Evolutionary conservation across 2,329 filamentous ascomycete species (phyloP), one percentile per base, ranked within the genome.

Genomic region (Remersonia thermophila): DNA sequence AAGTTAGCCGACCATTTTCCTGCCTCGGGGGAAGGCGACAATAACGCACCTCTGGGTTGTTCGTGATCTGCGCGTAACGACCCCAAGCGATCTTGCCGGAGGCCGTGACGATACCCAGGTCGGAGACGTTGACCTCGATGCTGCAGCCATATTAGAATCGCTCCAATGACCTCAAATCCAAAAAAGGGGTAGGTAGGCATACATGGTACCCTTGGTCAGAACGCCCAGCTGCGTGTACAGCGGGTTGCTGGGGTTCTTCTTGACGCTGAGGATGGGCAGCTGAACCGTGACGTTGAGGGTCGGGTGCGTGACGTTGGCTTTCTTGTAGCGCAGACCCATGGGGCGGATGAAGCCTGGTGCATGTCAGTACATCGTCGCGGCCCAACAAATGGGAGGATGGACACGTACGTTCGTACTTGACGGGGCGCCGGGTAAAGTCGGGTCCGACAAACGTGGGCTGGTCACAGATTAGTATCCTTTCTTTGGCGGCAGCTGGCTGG

Each of bases 81-180:
- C 84, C 86, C 87, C 87, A 95, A 6, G 89, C 84, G 7, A 94
- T 84, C 64, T 95, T 95, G 44, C 91, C 91, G 44, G 77, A 79
- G 2, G 87, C 80, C 3, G 91, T 96, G 12, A 93, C 85, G 43
- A 96, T 66, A 45, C 91, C 91, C 44, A 96, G 62, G 57, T 98
- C 91, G 38, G 74, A 82, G 20, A 95, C 86, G 55, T 98, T 94
- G 51, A 96, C 86, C 61, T 96, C 89, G 53, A 89, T 76, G 33
- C 48, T 47, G 39, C 5, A n/a, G n/a, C n/a, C n/a, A n/a, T n/a
- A n/a, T n/a, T n/a, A n/a, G n/a, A n/a, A n/a, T n/a, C 8, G 3
- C 11, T 13, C 6, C 13, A 16, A 43, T 27, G 41, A 38, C 13
- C 7, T 4, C 3, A n/a, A 12, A 5, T n/a, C 11, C 2, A 20